phyloP scores from a whole-genome alignment of 352 stramenopile species.

The Phytophthora hybrid region DNA sequence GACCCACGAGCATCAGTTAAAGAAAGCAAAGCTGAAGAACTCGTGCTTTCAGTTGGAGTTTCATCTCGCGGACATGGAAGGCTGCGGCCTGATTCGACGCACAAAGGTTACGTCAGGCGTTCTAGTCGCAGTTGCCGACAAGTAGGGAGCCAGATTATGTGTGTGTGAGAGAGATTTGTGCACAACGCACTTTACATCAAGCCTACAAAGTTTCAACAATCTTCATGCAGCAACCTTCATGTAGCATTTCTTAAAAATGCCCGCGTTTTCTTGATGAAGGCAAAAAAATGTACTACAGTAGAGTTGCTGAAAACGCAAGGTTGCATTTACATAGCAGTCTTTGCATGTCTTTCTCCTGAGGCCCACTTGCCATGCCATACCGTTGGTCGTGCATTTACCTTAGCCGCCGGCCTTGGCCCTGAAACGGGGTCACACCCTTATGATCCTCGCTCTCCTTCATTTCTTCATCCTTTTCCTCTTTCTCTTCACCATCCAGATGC shows the following conservation, averaged over 20 bases:
- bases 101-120: slow-evolving; percentile 67
- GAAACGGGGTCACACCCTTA: slow-evolving; percentile 60
- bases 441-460: slow-evolving; percentile 38
- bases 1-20: slow-evolving; percentile 63
- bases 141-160: slow-evolving; percentile 4
- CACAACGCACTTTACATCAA: too few species aligned
- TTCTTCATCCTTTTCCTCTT: slow-evolving; percentile 56
- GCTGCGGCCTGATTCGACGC: slow-evolving; percentile 53
- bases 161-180: not conserved
- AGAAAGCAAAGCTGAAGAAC: slow-evolving; percentile 67
- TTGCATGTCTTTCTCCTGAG: not conserved
- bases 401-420: slow-evolving; percentile 70
- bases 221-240: too few species aligned
- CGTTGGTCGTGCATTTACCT: slow-evolving; percentile 45
- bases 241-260: too few species aligned
- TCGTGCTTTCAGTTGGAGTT: slow-evolving; percentile 65
- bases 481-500: slow-evolving; percentile 40
- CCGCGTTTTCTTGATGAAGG: too few species aligned
- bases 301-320: not conserved
- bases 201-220: too few species aligned
- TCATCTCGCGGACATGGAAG: slow-evolving; percentile 74
- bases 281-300: too few species aligned
- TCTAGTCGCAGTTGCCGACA: slow-evolving; percentile 48
- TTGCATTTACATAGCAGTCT: not conserved
- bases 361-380: not conserved